Evolutionary conservation across 176 grass and related monocot species (phyloP).

Genomic region (Melocanna baccifera): DNA sequence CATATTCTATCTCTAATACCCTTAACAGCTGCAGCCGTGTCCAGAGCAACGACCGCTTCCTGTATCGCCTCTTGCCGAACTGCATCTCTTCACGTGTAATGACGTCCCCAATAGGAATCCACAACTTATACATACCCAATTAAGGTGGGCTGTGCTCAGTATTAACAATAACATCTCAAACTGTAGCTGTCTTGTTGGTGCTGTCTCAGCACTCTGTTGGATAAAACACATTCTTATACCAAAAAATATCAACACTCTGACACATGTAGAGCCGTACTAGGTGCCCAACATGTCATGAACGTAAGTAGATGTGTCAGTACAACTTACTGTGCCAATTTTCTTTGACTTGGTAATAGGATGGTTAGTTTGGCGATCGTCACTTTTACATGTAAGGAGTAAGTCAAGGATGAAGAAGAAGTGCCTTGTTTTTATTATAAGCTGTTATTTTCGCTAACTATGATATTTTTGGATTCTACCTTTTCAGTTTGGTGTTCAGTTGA

Average conservation of each 20-base stretch:
- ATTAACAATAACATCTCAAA: background rate
- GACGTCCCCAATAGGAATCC: too few relatives aligned
- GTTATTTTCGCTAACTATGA: conserved; percentile 6
- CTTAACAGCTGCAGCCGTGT: too few relatives aligned
- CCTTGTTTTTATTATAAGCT: background rate
- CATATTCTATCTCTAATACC: too few relatives aligned
- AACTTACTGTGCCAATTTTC: background rate
- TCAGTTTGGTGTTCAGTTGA: background rate
- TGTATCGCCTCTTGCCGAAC: too few relatives aligned
- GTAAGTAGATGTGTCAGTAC: background rate
- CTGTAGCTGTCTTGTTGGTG: background rate
- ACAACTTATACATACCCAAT: too few relatives aligned
- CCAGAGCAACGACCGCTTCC: too few relatives aligned
- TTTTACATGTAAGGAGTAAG: background rate
- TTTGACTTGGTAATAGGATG: background rate
- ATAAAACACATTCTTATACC: background rate
- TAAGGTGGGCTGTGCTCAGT: background rate
- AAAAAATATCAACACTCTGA: background rate
- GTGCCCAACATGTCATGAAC: background rate
- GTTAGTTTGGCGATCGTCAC: background rate
- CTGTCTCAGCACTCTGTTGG: background rate
- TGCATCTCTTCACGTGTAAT: too few relatives aligned
- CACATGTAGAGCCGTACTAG: background rate
- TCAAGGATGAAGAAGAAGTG: background rate
- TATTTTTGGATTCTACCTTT: background rate